Conservation (phyloP, 371 early-diverging fungal species). For the Actinomucor elegans region DNA sequence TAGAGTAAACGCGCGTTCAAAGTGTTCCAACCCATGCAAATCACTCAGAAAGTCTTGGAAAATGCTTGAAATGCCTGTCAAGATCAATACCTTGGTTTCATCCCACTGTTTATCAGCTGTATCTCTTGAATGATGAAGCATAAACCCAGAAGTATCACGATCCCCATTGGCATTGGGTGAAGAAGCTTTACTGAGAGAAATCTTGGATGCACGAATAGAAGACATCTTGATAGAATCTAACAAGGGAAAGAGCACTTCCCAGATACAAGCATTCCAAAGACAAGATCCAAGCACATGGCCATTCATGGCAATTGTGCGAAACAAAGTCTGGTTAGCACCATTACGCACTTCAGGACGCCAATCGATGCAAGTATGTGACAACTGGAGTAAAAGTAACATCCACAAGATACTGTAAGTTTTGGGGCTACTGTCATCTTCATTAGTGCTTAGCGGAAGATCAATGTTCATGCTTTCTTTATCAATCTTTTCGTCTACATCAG, state of each 20-base stretch:
- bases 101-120: slow-evolving; percentile 93
- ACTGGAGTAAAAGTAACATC: slow-evolving; percentile 82
- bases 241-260: slow-evolving; percentile 88
- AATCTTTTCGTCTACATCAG: slow-evolving; percentile 19
- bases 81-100: slow-evolving; percentile 86
- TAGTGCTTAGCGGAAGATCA: slow-evolving; percentile 33
- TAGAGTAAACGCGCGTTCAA: slow-evolving; percentile 63
- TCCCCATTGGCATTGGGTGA: slow-evolving; percentile 28
- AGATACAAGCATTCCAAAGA: slow-evolving; percentile 86
- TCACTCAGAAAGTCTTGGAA: slow-evolving; percentile 70
- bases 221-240: slow-evolving; percentile 73
- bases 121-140: slow-evolving; percentile 70
- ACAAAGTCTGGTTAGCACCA: slow-evolving; percentile 92
- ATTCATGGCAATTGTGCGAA: slow-evolving; percentile 89
- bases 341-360: slow-evolving; percentile 91
- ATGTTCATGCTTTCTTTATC: slow-evolving; percentile 38
- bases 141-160: slow-evolving; percentile 42
- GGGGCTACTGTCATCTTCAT: slow-evolving; percentile 40
- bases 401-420: slow-evolving; percentile 71
- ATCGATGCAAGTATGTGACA: slow-evolving; percentile 86
- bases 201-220: slow-evolving; percentile 42
- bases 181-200: slow-evolving; percentile 18
- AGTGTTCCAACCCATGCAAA: slow-evolving; percentile 58
- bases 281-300: slow-evolving; percentile 66
- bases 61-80: slow-evolving; percentile 73